A percentile compares a stretch with the other conserved stretches of the same genome.
phyloP scores from a whole-genome alignment of 257 asterid genomes.

The Solanum tacnaense region DNA sequence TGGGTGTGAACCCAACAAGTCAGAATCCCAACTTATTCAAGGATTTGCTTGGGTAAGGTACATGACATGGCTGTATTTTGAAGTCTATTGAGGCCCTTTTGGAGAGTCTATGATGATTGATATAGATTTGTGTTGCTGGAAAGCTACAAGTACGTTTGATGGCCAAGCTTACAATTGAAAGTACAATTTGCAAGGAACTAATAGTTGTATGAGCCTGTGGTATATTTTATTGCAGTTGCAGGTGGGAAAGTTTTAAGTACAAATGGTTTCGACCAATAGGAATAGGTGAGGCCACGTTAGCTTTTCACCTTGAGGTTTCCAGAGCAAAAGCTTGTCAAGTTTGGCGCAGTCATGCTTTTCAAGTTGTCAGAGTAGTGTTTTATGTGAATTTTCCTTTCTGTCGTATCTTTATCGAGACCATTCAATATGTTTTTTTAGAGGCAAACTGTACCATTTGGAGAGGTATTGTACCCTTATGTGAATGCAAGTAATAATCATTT shows the following conservation, averaged over 20 bases:
- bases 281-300: not conserved
- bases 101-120: not conserved
- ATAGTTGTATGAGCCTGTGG: not conserved
- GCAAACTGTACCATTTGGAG: not conserved
- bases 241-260: not conserved
- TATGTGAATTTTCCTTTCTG: not conserved
- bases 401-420: not conserved
- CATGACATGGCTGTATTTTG: not conserved
- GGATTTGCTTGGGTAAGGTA: slow-evolving; percentile 63
- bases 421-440: not conserved
- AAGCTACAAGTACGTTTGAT: not conserved
- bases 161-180: not conserved
- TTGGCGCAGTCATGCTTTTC: not conserved
- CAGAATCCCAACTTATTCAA: slow-evolving; percentile 84
- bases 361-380: not conserved
- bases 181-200: not conserved
- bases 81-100: not conserved
- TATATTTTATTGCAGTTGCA: not conserved
- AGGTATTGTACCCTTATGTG: not conserved
- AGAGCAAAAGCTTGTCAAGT: not conserved
- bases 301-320: not conserved
- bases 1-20: slow-evolving; percentile 83
- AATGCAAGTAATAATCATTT: not conserved
- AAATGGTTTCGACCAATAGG: not conserved
- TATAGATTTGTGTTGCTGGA: not conserved